These are phyloP conservation scores for Flaveria bidentis DNA, from an alignment of 129 eudicot genomes.

Conservation along the genomic window DNA sequence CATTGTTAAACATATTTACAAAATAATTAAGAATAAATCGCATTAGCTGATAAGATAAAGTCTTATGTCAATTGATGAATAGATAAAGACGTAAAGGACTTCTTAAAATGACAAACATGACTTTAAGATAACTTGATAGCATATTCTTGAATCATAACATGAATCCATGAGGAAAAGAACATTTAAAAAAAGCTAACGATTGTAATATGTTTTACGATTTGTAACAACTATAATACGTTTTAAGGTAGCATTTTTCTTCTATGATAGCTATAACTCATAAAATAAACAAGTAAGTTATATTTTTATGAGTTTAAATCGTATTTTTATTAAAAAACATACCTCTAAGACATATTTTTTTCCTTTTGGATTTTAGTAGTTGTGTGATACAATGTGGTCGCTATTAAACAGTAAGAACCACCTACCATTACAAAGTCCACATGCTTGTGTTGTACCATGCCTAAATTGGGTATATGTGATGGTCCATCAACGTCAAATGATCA, in stretches of 20 bases:
- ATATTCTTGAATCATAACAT: no score
- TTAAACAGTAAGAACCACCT: background rate
- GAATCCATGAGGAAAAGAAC: no score
- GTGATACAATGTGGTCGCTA: background rate
- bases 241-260: no score
- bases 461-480: conserved; percentile 18
- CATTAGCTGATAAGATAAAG: background rate
- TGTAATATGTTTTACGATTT: no score
- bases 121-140: background rate
- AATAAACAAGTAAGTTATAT: no score
- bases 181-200: no score
- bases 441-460: conserved; percentile 15
- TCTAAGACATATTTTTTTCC: background rate
- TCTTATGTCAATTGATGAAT: background rate
- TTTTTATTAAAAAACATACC: background rate
- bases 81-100: background rate
- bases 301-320: background rate
- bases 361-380: background rate
- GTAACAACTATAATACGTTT: no score
- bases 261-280: no score
- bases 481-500: conserved; percentile 19
- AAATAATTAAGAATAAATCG: background rate
- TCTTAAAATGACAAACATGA: background rate
- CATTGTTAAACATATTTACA: background rate
- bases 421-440: conserved; percentile 17